Evolutionary conservation across 495 filamentous ascomycete species (phyloP).

Genomic region (Talaromyces trachyspermus): DNA sequence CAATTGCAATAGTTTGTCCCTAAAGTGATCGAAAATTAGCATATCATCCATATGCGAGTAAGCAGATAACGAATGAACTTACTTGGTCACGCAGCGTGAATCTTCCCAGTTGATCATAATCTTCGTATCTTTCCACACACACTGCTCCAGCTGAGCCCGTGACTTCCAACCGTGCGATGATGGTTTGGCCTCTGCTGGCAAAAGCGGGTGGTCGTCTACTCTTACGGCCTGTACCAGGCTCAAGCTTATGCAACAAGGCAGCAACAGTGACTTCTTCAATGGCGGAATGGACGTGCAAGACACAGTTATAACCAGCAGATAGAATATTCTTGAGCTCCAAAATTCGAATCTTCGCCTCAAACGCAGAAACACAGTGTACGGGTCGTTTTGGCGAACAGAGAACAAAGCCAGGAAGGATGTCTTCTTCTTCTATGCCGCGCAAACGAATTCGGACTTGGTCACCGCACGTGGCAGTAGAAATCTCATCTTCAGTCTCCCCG

Average conservation of each 20-base stretch:
- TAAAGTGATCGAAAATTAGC: conserved; percentile 24
- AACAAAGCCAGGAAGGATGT: conserved; percentile 94
- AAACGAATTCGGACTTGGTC: conserved; percentile 92
- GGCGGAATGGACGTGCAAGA: conserved; percentile 81
- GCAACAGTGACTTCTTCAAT: conserved; percentile 93
- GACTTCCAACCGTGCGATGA: conserved; percentile 87
- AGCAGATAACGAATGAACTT: conserved; percentile 14
- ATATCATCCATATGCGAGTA: conserved; percentile 7
- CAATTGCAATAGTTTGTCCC: conserved; percentile 96
- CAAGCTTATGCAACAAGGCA: conserved; percentile 82
- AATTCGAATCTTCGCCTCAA: conserved; percentile 94
- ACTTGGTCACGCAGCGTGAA: conserved; percentile 96
- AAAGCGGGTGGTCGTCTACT: conserved; percentile 89
- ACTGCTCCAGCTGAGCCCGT: conserved; percentile 77
- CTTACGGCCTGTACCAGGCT: conserved; percentile 92
- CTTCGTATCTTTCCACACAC: conserved; percentile 87
- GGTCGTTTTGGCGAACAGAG: conserved; percentile 86
- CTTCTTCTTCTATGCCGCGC: conserved; percentile 93
- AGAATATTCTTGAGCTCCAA: conserved; percentile 95
- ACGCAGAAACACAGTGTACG: conserved; percentile 80
- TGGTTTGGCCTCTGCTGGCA: conserved; percentile 83
- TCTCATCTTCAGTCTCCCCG: conserved; percentile 94
- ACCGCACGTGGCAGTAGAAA: conserved; percentile 70
- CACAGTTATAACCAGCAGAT: conserved; percentile 83
- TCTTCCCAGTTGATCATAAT: conserved; percentile 87